Conservation (phyloP, 805 yeast species). For the Yarrowia porcina region DNA sequence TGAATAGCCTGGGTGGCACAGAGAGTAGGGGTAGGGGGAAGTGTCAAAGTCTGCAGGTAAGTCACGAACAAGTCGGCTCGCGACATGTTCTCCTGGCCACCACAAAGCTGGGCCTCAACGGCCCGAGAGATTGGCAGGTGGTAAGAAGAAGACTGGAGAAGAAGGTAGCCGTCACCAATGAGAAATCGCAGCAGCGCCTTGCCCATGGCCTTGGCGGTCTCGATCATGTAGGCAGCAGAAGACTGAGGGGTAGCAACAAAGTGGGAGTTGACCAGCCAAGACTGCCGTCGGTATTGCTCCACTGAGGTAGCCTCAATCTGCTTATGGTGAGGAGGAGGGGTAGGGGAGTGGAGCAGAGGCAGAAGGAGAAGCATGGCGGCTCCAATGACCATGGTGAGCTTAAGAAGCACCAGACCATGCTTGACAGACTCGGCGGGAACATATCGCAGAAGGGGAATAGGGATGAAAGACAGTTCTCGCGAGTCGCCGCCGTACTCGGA, state of each 20-base stretch:
- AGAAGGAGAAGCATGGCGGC: constrained; percentile 34
- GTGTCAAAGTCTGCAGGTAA: constrained; percentile 33
- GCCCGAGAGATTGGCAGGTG: constrained; percentile 31
- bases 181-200: constrained; percentile 31
- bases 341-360: constrained; percentile 32
- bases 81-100: constrained; percentile 38
- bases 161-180: constrained; percentile 33
- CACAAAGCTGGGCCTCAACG: constrained; percentile 41
- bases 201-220: constrained; percentile 26
- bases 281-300: constrained; percentile 18
- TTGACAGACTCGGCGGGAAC: constrained; percentile 23
- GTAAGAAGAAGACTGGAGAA: constrained; percentile 24
- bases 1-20: constrained; percentile 37
- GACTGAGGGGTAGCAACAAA: constrained; percentile 31
- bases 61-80: constrained; percentile 33
- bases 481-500: constrained; percentile 30
- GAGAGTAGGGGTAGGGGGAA: constrained; percentile 33
- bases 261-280: constrained; percentile 35
- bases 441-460: constrained; percentile 28
- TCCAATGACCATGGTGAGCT: constrained; percentile 35
- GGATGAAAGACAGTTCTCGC: constrained; percentile 38
- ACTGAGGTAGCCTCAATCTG: constrained; percentile 12
- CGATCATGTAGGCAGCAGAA: constrained; percentile 14
- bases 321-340: constrained; percentile 24
- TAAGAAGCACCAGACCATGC: constrained; percentile 28